Conservation (phyloP, 2,329 filamentous ascomycete genomes). For the Trichoderma semiorbis region DNA sequence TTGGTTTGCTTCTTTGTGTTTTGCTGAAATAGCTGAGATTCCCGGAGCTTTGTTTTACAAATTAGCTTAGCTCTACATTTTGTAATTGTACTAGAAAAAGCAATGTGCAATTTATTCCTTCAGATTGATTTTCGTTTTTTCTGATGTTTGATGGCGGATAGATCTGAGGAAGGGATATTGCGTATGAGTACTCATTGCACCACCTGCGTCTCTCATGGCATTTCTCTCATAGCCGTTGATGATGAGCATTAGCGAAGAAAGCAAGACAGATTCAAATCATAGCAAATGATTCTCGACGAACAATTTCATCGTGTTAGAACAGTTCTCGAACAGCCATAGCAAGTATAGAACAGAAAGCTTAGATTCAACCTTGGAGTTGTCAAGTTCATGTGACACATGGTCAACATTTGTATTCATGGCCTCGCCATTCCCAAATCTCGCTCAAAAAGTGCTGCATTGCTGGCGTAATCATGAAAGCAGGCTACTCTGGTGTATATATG, state of each 20-base stretch:
- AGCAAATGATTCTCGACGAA: not conserved
- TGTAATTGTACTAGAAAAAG: conserved; percentile 1
- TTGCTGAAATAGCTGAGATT: conserved; percentile 3
- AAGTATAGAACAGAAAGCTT: not conserved
- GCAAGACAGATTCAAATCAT: not conserved
- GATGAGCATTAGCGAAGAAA: not conserved
- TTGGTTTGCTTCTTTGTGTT: not conserved
- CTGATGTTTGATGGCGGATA: not conserved
- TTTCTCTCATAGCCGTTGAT: not conserved
- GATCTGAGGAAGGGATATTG: not conserved
- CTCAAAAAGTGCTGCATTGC: not conserved
- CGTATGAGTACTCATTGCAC: not conserved
- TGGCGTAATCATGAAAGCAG: not conserved
- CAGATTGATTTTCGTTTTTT: not conserved
- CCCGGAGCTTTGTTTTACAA: conserved; percentile 1
- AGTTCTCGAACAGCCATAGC: not conserved
- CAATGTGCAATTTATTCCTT: not conserved
- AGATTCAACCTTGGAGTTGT: not conserved
- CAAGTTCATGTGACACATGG: not conserved
- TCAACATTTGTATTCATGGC: not conserved
- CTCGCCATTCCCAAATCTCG: not conserved
- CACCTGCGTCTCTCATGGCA: not conserved
- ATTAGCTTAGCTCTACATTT: not conserved
- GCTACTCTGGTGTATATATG: not conserved
- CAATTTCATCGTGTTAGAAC: not conserved